These are phyloP conservation scores for Ustilago hordei DNA, from an alignment of 1,284 basidiomycete species.

Conservation along the genomic window DNA sequence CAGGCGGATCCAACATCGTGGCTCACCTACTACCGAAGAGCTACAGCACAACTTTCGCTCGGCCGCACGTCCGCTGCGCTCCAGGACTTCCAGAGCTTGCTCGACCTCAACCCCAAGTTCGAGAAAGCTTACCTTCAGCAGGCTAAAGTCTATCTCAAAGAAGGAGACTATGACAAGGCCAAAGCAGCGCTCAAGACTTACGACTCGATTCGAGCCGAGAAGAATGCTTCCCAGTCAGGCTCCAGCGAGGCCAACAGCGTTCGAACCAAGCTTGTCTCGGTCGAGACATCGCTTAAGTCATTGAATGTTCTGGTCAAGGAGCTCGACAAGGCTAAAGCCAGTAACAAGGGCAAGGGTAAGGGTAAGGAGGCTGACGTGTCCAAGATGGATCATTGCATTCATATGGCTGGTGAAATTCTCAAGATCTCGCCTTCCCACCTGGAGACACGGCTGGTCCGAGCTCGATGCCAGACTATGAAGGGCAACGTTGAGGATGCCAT, in stretches of 20 bases:
- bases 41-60: constrained; percentile 66
- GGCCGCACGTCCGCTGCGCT: constrained; percentile 63
- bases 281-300: constrained; percentile 43
- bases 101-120: constrained; percentile 63
- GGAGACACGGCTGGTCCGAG: constrained; percentile 56
- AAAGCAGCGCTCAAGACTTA: constrained; percentile 40
- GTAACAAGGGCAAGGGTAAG: constrained; percentile 53
- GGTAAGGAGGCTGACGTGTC: constrained; percentile 32
- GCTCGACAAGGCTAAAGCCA: constrained; percentile 46
- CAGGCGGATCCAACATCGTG: constrained; percentile 57
- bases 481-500: constrained; percentile 62
- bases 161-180: constrained; percentile 62
- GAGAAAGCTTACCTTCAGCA: constrained; percentile 64
- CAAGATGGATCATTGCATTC: constrained; percentile 61
- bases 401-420: constrained; percentile 53
- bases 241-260: constrained; percentile 31
- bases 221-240: constrained; percentile 14
- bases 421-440: constrained; percentile 62
- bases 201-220: constrained; percentile 32
- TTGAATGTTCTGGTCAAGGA: constrained; percentile 48
- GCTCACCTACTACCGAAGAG: constrained; percentile 66
- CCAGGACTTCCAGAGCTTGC: constrained; percentile 56
- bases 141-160: constrained; percentile 62
- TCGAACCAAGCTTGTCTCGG: constrained; percentile 40
- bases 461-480: constrained; percentile 56